phyloP scores from a whole-genome alignment of 306 rosid genomes.

The Lathyrus oleraceus region DNA sequence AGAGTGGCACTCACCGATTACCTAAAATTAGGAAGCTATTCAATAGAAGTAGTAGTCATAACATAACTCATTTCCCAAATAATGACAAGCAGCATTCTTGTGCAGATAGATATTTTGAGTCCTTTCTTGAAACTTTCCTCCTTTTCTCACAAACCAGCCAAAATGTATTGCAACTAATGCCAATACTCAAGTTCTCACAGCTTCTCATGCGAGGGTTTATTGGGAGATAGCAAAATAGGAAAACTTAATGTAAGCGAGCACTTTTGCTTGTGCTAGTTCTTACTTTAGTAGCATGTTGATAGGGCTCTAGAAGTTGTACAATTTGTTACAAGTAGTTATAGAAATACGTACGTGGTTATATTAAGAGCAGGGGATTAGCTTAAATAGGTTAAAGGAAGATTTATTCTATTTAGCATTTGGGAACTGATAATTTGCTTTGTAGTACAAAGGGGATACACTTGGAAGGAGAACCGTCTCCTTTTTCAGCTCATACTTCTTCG shows the following conservation, averaged over 20 bases:
- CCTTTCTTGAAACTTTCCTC: constrained; percentile 4
- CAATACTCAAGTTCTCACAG: constrained; percentile 24
- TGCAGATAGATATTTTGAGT: constrained; percentile 16
- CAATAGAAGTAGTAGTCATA: constrained; percentile 29
- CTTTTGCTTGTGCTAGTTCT: background rate
- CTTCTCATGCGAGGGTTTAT: background rate
- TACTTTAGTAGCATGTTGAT: constrained; percentile 1
- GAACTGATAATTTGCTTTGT: constrained; percentile 10
- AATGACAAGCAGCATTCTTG: constrained; percentile 7
- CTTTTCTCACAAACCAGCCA: constrained; percentile 4
- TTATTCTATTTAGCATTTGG: constrained; percentile 1
- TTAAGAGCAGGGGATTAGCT: background rate
- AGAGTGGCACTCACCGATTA: constrained; percentile 82
- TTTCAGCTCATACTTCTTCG: background rate
- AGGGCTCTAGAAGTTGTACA: constrained; percentile 4
- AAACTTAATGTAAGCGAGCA: constrained; percentile 3
- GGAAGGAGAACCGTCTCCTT: background rate
- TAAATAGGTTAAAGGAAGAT: constrained; percentile 2
- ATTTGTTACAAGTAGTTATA: background rate
- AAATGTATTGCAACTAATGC: constrained; percentile 1
- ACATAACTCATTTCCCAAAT: constrained; percentile 28
- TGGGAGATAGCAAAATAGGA: background rate
- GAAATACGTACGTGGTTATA: background rate
- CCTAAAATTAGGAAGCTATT: constrained; percentile 57
- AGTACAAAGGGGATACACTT: background rate